phyloP scores from a whole-genome alignment of 116 monocot genomes.

The Posidonia oceanica region DNA sequence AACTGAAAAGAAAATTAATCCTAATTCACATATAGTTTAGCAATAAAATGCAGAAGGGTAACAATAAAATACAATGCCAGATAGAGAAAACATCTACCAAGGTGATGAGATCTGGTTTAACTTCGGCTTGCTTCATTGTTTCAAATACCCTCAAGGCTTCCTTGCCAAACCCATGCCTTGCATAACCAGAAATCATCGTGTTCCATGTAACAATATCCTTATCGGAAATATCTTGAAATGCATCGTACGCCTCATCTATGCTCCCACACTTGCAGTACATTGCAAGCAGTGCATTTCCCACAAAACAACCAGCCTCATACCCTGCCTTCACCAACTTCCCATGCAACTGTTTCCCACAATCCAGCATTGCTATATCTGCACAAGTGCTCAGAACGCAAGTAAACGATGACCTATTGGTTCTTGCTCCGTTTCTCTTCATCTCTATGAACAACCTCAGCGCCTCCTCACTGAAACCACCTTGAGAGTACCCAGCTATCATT shows the following conservation, averaged over 20 bases:
- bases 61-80: neutral
- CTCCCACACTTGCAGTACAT: slow-evolving; percentile 70
- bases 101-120: slow-evolving; percentile 59
- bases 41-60: neutral
- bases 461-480: slow-evolving; percentile 40
- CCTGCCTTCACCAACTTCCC: slow-evolving; percentile 60
- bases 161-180: slow-evolving; percentile 65
- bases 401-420: slow-evolving; percentile 44
- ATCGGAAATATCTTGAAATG: slow-evolving; percentile 36
- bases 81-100: slow-evolving; percentile 27
- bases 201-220: slow-evolving; percentile 84
- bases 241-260: slow-evolving; percentile 44
- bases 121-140: slow-evolving; percentile 33
- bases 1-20: neutral
- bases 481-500: slow-evolving; percentile 60
- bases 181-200: slow-evolving; percentile 73
- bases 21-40: neutral
- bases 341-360: slow-evolving; percentile 63
- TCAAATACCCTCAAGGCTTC: slow-evolving; percentile 56
- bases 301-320: slow-evolving; percentile 54
- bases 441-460: slow-evolving; percentile 42
- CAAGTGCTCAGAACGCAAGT: slow-evolving; percentile 63
- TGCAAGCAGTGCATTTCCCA: slow-evolving; percentile 59
- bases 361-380: slow-evolving; percentile 48
- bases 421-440: slow-evolving; percentile 39